Evolutionary conservation across 768 basidiomycete species (phyloP).

Genomic region (Serendipita sp.): DNA sequence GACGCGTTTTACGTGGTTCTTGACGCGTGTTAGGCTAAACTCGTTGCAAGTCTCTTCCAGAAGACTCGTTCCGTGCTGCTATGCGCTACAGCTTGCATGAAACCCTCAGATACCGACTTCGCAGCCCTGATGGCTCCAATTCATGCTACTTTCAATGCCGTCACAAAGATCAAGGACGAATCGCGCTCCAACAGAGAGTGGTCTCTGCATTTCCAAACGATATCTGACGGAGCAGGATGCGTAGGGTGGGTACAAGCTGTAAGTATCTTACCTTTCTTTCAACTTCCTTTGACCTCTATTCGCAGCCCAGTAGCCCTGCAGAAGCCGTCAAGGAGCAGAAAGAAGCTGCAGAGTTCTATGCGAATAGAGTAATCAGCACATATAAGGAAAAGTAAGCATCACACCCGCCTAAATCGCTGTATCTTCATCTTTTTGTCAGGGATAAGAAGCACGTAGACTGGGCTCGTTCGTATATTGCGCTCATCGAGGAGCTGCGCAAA

Average conservation of each 20-base stretch:
- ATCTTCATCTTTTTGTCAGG: conserved; percentile 27
- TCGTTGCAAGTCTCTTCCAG: conserved; percentile 50
- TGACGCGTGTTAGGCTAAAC: conserved; percentile 33
- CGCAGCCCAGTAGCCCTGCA: not conserved
- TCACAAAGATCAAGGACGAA: conserved; percentile 69
- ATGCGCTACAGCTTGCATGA: conserved; percentile 54
- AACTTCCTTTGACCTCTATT: not conserved
- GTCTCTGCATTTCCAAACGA: conserved; percentile 59
- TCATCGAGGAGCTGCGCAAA: conserved; percentile 63
- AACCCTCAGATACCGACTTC: conserved; percentile 50
- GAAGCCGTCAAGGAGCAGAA: conserved; percentile 54
- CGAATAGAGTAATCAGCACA: conserved; percentile 78
- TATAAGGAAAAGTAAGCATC: conserved; percentile 75
- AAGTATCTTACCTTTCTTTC: conserved; percentile 18
- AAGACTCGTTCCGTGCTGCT: conserved; percentile 54
- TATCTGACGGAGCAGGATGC: conserved; percentile 66
- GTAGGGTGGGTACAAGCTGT: conserved; percentile 83
- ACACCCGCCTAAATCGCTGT: not conserved
- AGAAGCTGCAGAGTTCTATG: conserved; percentile 76
- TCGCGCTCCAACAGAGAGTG: conserved; percentile 67
- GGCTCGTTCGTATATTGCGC: conserved; percentile 50
- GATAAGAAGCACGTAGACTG: conserved; percentile 79
- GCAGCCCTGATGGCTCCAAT: conserved; percentile 48
- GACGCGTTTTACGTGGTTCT: not conserved
- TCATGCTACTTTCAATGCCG: conserved; percentile 51